These are phyloP conservation scores for Termitomyces eurrhizus DNA, from an alignment of 768 basidiomycete species.

Conservation along the genomic window DNA sequence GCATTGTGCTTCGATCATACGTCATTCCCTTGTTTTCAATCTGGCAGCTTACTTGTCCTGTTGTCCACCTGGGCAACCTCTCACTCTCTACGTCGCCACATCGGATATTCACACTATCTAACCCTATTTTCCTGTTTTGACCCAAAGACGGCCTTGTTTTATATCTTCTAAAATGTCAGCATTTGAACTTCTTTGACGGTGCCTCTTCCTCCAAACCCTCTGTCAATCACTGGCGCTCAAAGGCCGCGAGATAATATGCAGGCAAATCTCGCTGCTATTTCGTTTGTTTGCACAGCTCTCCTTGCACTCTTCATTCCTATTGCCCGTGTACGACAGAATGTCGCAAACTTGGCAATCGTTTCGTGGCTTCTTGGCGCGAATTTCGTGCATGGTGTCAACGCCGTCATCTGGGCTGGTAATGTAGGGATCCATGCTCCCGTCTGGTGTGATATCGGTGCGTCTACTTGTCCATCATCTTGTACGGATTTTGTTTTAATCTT, in stretches of 20 bases:
- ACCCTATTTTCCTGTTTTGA: slow-evolving; percentile 4
- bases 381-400: slow-evolving; percentile 51
- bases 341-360: slow-evolving; percentile 44
- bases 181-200: slow-evolving; percentile 4
- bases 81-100: slow-evolving; percentile 10
- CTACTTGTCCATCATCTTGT: slow-evolving; percentile 1
- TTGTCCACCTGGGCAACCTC: slow-evolving; percentile 8
- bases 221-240: slow-evolving; percentile 2
- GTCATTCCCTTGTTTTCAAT: slow-evolving; percentile 25
- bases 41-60: slow-evolving; percentile 22
- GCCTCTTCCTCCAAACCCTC: slow-evolving; percentile 13
- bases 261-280: slow-evolving; percentile 33
- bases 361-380: slow-evolving; percentile 49
- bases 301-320: slow-evolving; percentile 37
- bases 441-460: slow-evolving; percentile 79
- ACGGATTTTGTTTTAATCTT: neutral
- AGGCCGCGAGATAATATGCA: slow-evolving; percentile 25
- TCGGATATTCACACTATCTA: slow-evolving; percentile 5
- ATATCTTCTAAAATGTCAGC: slow-evolving; percentile 22
- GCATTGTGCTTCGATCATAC: neutral
- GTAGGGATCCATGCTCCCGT: slow-evolving; percentile 38
- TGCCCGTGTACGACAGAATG: slow-evolving; percentile 42
- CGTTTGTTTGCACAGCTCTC: slow-evolving; percentile 41
- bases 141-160: slow-evolving; percentile 23
- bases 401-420: slow-evolving; percentile 59